A percentile compares a stretch with the other conserved stretches of the same genome.
These are phyloP conservation scores for Porphyrellus cyaneotinctus DNA, from an alignment of 768 basidiomycete species.

Conservation along the genomic window DNA sequence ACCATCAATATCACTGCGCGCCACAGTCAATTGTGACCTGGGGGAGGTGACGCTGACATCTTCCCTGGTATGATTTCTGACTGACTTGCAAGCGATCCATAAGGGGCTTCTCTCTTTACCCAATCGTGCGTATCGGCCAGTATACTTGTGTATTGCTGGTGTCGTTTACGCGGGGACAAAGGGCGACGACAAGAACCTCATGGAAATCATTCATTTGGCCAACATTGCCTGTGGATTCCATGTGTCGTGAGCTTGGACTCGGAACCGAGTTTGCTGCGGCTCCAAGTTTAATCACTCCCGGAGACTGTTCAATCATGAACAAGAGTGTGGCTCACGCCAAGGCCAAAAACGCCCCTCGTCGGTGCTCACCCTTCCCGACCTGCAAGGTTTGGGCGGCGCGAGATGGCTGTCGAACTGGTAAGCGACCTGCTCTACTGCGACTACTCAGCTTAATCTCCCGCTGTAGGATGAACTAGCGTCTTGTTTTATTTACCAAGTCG, in stretches of 20 bases:
- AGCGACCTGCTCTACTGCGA: slow-evolving; percentile 6
- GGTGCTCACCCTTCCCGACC: slow-evolving; percentile 63
- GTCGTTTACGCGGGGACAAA: slow-evolving; percentile 14
- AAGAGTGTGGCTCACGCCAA: slow-evolving; percentile 58
- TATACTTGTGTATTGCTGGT: background rate
- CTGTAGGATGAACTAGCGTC: slow-evolving; percentile 49
- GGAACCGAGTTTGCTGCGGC: background rate
- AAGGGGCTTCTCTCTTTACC: slow-evolving; percentile 52
- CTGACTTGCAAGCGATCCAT: slow-evolving; percentile 1
- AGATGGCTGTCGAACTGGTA: slow-evolving; percentile 60
- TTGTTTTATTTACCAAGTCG: slow-evolving; percentile 64
- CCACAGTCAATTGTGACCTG: slow-evolving; percentile 54
- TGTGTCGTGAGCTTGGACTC: slow-evolving; percentile 41
- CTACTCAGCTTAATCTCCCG: background rate
- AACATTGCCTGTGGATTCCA: slow-evolving; percentile 71
- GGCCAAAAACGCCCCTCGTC: slow-evolving; percentile 47
- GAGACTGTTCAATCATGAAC: slow-evolving; percentile 65
- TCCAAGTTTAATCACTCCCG: slow-evolving; percentile 15
- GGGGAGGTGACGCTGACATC: slow-evolving; percentile 41
- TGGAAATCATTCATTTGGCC: slow-evolving; percentile 55
- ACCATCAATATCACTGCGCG: slow-evolving; percentile 18
- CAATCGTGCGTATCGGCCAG: slow-evolving; percentile 31
- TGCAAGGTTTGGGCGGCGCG: slow-evolving; percentile 65
- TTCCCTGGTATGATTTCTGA: background rate
- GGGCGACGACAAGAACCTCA: slow-evolving; percentile 51